phyloP scores from a whole-genome alignment of 495 filamentous ascomycete species.

The Trichoderma gamsii region DNA sequence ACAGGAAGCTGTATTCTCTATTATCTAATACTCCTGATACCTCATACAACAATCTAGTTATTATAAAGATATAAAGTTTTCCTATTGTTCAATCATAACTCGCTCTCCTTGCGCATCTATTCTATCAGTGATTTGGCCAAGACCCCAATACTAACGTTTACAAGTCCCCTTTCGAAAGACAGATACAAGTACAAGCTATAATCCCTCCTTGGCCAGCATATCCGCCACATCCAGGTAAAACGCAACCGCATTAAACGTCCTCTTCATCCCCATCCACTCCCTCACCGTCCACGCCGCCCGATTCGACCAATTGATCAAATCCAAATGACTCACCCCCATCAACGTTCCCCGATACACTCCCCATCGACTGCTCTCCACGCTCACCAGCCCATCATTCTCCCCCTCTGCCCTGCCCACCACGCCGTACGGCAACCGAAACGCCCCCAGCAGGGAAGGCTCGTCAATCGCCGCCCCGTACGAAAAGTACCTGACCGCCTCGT shows the following conservation, averaged over 20 bases:
- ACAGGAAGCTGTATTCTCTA: slow-evolving; percentile 13
- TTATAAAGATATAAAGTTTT: slow-evolving; percentile 1
- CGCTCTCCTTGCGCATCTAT: neutral
- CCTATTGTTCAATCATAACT: neutral
- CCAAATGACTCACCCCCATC: slow-evolving; percentile 80
- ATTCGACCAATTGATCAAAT: slow-evolving; percentile 96
- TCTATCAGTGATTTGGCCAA: neutral
- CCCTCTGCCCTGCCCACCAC: slow-evolving; percentile 69
- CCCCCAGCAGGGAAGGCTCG: slow-evolving; percentile 55
- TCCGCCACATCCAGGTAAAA: slow-evolving; percentile 90
- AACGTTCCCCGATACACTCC: slow-evolving; percentile 91
- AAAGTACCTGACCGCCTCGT: slow-evolving; percentile 74
- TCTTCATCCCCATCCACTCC: slow-evolving; percentile 42
- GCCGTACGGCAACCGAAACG: slow-evolving; percentile 66
- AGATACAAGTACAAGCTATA: slow-evolving; percentile 29
- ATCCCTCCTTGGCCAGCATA: slow-evolving; percentile 69
- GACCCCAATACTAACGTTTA: neutral
- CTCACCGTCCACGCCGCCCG: slow-evolving; percentile 64
- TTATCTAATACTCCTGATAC: slow-evolving; percentile 14
- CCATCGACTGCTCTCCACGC: slow-evolving; percentile 78
- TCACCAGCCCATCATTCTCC: slow-evolving; percentile 89
- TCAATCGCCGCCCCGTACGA: slow-evolving; percentile 75
- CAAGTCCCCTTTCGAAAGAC: neutral
- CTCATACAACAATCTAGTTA: slow-evolving; percentile 15
- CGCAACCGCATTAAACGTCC: slow-evolving; percentile 79